A percentile compares a stretch with the other conserved stretches of the same genome.
Conservation (phyloP, 257 asterid species). For the Solanum acaule region DNA sequence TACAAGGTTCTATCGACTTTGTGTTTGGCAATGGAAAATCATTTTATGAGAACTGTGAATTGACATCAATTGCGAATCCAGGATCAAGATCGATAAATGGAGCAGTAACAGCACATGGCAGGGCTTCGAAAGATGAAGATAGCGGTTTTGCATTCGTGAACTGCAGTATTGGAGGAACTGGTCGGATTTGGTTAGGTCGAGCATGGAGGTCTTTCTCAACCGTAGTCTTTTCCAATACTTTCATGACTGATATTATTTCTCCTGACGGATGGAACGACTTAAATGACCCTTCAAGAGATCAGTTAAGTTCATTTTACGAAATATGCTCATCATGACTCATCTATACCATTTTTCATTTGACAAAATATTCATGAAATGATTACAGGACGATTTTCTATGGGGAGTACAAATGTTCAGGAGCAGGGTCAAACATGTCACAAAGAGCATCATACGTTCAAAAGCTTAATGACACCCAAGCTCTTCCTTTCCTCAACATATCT, state of each 20-base stretch:
- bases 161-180: slow-evolving; percentile 74
- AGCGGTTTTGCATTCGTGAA: slow-evolving; percentile 69
- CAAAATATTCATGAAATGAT: too few relatives aligned
- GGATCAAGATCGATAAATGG: slow-evolving; percentile 55
- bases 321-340: too few relatives aligned
- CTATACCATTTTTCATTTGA: too few relatives aligned
- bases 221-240: slow-evolving; percentile 51
- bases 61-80: slow-evolving; percentile 76
- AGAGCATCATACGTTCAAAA: slow-evolving; percentile 59
- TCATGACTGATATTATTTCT: slow-evolving; percentile 71
- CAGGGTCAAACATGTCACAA: slow-evolving; percentile 50
- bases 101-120: slow-evolving; percentile 82
- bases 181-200: slow-evolving; percentile 87
- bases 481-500: slow-evolving; percentile 44
- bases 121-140: slow-evolving; percentile 72
- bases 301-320: slow-evolving; percentile 24
- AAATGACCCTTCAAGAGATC: slow-evolving; percentile 81
- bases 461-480: slow-evolving; percentile 68
- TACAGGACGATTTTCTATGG: slow-evolving; percentile 62
- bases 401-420: slow-evolving; percentile 74
- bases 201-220: slow-evolving; percentile 97
- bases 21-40: slow-evolving; percentile 86
- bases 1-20: slow-evolving; percentile 95
- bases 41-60: slow-evolving; percentile 60
- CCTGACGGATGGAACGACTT: slow-evolving; percentile 93